These are phyloP conservation scores for Calonectria ilicicola DNA, from an alignment of 2,329 filamentous ascomycete genomes.

Conservation along the genomic window DNA sequence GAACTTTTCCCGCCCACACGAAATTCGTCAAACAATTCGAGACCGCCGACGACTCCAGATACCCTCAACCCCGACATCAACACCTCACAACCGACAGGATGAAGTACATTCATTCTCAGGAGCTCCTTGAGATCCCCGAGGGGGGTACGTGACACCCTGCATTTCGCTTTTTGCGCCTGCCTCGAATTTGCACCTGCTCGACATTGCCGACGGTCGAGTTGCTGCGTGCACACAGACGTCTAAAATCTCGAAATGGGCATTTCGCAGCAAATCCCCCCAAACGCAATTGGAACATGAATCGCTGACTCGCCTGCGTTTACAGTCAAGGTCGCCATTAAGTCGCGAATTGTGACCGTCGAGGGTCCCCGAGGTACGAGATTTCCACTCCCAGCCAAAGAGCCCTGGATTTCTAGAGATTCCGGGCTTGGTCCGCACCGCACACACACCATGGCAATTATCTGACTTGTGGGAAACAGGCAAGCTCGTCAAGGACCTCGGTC, in stretches of 20 bases:
- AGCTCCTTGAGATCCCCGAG: slow-evolving; percentile 95
- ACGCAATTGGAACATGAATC: slow-evolving; percentile 30
- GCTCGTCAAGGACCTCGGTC: slow-evolving; percentile 95
- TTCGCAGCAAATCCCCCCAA: neutral
- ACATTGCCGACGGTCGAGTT: slow-evolving; percentile 26
- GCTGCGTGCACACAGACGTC: slow-evolving; percentile 22
- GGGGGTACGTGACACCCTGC: slow-evolving; percentile 78
- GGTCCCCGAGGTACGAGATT: slow-evolving; percentile 83
- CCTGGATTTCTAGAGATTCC: neutral
- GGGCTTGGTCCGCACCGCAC: neutral
- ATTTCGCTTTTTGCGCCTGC: slow-evolving; percentile 24
- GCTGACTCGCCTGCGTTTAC: slow-evolving; percentile 51
- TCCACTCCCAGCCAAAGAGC: neutral
- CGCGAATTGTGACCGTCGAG: slow-evolving; percentile 95
- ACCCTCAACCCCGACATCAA: slow-evolving; percentile 59
- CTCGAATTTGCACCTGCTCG: slow-evolving; percentile 30
- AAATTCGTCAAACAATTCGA: slow-evolving; percentile 54
- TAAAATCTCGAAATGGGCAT: slow-evolving; percentile 24
- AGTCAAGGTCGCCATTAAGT: slow-evolving; percentile 99
- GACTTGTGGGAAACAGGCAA: slow-evolving; percentile 72
- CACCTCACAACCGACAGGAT: slow-evolving; percentile 79
- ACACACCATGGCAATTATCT: slow-evolving; percentile 23
- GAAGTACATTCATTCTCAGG: slow-evolving; percentile 99
- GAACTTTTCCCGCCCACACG: slow-evolving; percentile 60
- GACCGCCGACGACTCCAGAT: slow-evolving; percentile 53